These are phyloP conservation scores for Pythium aquatile DNA, from an alignment of 352 stramenopile genomes.

Conservation along the genomic window DNA sequence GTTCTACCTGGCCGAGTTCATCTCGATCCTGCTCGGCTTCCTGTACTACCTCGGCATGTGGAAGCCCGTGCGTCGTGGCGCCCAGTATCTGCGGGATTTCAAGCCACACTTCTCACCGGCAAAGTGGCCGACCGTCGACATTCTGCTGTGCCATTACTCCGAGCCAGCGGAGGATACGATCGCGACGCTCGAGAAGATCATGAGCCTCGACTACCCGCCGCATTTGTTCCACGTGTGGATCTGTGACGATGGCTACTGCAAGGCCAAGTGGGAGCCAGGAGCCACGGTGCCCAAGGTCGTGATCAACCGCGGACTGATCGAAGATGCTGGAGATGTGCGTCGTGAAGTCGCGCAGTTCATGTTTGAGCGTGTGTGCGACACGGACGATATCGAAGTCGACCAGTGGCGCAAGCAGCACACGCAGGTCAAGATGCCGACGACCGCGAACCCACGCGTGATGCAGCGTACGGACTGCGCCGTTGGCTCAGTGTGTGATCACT, in stretches of 20 bases:
- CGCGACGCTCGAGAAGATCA: slow-evolving; percentile 83
- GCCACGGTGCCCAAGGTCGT: slow-evolving; percentile 67
- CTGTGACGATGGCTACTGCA: slow-evolving; percentile 84
- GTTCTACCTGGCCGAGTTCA: slow-evolving; percentile 58
- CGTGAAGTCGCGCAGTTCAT: slow-evolving; percentile 88
- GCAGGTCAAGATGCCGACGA: slow-evolving; percentile 73
- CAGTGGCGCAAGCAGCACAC: slow-evolving; percentile 85
- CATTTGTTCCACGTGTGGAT: slow-evolving; percentile 87
- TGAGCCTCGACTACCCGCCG: slow-evolving; percentile 86
- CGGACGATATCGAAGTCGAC: slow-evolving; percentile 86
- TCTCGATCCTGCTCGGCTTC: slow-evolving; percentile 65
- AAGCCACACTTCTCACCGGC: slow-evolving; percentile 38
- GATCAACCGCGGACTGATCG: slow-evolving; percentile 74
- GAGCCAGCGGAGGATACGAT: slow-evolving; percentile 85
- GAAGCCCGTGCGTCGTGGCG: slow-evolving; percentile 83
- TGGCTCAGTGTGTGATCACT: slow-evolving; percentile 84
- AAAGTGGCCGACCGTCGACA: slow-evolving; percentile 63
- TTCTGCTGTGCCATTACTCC: slow-evolving; percentile 80
- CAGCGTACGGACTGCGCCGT: slow-evolving; percentile 73
- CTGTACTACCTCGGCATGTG: slow-evolving; percentile 90
- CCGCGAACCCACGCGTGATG: slow-evolving; percentile 67
- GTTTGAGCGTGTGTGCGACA: slow-evolving; percentile 84
- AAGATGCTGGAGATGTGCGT: slow-evolving; percentile 75
- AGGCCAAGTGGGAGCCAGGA: slow-evolving; percentile 76
- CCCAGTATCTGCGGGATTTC: slow-evolving; percentile 88